Percentiles rank a stretch among this genome's conserved stretches.
Conservation (phyloP, 768 basidiomycete genomes). For the Cystofilobasidium ferigula region DNA sequence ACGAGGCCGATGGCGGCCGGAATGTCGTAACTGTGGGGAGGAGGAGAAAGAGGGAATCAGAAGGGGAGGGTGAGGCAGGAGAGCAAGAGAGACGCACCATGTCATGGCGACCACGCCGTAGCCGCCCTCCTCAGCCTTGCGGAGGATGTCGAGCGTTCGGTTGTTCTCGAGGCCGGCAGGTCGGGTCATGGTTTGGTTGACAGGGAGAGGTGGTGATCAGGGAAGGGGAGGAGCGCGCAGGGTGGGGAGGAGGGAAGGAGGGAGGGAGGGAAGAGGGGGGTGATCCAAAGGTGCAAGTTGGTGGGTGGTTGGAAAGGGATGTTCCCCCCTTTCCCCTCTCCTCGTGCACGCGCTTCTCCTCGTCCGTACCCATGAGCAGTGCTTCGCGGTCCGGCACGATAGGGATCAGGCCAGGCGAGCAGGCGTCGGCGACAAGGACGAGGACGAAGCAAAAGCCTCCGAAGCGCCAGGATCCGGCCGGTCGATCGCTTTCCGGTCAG, state of each 20-base stretch:
- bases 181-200: not conserved
- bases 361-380: too few species aligned
- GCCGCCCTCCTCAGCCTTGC: constrained; percentile 35
- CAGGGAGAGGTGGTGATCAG: not conserved
- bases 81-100: not conserved
- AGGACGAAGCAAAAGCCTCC: too few species aligned
- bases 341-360: too few species aligned
- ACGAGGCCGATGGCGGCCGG: constrained; percentile 35
- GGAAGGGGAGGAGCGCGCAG: not conserved
- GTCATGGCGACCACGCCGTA: constrained; percentile 34
- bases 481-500: too few species aligned
- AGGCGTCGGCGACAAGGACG: too few species aligned
- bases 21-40: constrained; percentile 33
- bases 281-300: too few species aligned
- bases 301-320: too few species aligned
- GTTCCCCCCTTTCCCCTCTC: too few species aligned
- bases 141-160: constrained; percentile 36
- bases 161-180: constrained; percentile 27
- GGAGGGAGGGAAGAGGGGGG: not conserved
- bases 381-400: too few species aligned
- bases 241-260: not conserved
- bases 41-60: not conserved
- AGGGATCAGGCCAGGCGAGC: too few species aligned
- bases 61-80: too few species aligned
- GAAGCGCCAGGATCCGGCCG: too few species aligned